Base-by-base conservation (phyloP, 2,329 filamentous ascomycete genomes). In the Aspergillus jensenii region DNA sequence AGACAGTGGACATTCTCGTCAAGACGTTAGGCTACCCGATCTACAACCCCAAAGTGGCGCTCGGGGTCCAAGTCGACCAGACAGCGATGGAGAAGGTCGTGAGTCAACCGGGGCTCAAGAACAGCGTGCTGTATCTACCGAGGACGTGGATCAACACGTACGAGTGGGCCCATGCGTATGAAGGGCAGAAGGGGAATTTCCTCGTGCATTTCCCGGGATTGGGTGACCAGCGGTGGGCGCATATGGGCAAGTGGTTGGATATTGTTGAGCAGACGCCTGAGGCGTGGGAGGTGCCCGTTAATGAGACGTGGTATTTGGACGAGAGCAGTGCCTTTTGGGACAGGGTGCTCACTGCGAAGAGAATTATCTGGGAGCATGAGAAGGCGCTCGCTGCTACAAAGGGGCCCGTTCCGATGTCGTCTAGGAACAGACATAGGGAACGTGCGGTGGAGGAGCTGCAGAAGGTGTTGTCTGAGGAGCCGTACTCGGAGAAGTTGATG, bases 171-270 rank as follows among this genome's bases (percentile, higher is more conserved):
- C 65, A 65, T 33, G 65, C 63, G n/a, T 67, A 67, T 57, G 66
- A 67, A 55, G 65, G 66, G 14, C 51, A 60, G n/a, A 57, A 50
- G 19, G 71, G 70, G 1, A 64, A 72, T 52, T 52, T 72, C 19
- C 62, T 72, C 3, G 68, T 73, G 15, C 71, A 73, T 56, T 71
- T 71, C 39, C 66, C 70, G 0, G 70, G 70, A 8, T 50, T 68
- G 1, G 61, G 60, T 15, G 62, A 69, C 6, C 53, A 62, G n/a
- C 62, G 69, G 27, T 65, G 62, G 64, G 45, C 57, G 8, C 61
- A 65, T 46, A 72, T 71, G 66, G 55, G 59, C 3, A 63, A 62
- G 27, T 72, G 67, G 67, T 17, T 71, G 52, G 62, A 68, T 35
- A 57, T 63, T 11, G 60, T 67, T 6, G 65, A 68, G 41, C 58